These are phyloP conservation scores for Rosellinia necatrix DNA, from an alignment of 2,329 filamentous ascomycete species.

Conservation along the genomic window DNA sequence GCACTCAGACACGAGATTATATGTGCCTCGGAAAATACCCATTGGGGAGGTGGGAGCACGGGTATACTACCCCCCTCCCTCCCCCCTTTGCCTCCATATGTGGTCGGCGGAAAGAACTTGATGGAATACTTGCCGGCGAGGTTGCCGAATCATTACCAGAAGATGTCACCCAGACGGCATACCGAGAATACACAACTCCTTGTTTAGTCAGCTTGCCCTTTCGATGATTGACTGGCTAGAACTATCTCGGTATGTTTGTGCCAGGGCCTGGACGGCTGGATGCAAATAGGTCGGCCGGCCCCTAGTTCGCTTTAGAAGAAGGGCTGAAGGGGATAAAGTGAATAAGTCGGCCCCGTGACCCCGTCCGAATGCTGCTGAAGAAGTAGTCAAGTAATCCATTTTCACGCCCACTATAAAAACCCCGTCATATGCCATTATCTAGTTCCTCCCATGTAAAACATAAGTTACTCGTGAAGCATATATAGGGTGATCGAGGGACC, in stretches of 20 bases:
- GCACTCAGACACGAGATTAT: background rate
- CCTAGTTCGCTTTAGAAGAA: background rate
- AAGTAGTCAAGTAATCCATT: background rate
- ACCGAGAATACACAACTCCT: background rate
- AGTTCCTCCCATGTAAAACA: background rate
- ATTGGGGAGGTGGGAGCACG: slow-evolving; percentile 1
- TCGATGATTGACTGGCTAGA: background rate
- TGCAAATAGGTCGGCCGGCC: background rate
- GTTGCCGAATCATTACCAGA: background rate
- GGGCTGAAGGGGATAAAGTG: background rate
- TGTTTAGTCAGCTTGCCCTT: slow-evolving; percentile 2
- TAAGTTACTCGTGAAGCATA: background rate
- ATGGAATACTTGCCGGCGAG: slow-evolving; percentile 4
- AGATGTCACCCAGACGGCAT: background rate
- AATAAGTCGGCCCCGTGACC: background rate
- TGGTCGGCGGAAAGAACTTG: slow-evolving; percentile 2
- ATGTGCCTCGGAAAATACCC: background rate
- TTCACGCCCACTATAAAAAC: slow-evolving; percentile 9
- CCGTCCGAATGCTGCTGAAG: background rate
- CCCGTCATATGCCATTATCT: background rate
- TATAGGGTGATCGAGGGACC: background rate
- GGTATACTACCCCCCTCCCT: background rate
- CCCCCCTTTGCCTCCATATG: no score
- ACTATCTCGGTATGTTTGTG: background rate
- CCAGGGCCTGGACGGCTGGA: background rate